Conservation (phyloP, 345 rosid genomes). For the Excoecaria agallocha region DNA sequence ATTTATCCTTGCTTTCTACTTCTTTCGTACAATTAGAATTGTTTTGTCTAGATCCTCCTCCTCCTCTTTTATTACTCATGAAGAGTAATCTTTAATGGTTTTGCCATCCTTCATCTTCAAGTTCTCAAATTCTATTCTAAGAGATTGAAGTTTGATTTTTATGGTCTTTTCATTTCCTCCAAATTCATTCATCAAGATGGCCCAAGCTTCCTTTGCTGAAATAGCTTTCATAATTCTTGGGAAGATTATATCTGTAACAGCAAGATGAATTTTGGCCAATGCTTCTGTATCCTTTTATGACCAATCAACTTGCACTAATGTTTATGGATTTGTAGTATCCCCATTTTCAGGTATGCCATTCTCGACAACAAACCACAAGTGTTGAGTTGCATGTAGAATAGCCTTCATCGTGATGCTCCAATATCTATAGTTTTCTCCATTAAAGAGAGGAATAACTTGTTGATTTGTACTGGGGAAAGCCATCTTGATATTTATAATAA, state of each 20-base stretch:
- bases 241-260: not conserved
- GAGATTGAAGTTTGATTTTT: not conserved
- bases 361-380: not conserved
- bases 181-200: not conserved
- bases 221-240: not conserved
- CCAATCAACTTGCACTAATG: not conserved
- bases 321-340: not conserved
- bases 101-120: too few relatives aligned
- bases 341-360: not conserved
- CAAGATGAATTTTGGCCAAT: not conserved
- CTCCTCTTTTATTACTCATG: too few relatives aligned
- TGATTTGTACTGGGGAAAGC: not conserved
- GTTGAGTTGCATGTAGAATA: not conserved
- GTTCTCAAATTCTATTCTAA: not conserved
- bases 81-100: too few relatives aligned
- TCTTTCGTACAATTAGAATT: too few relatives aligned
- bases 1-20: too few relatives aligned
- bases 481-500: not conserved
- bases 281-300: not conserved
- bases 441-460: not conserved
- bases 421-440: not conserved
- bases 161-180: too few relatives aligned
- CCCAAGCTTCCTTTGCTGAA: not conserved
- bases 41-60: too few relatives aligned
- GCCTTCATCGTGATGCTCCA: not conserved